A percentile compares a stretch with the other conserved stretches of the same genome.
Conservation (phyloP, 2,329 filamentous ascomycete genomes). For the Cladosporium sp. region DNA sequence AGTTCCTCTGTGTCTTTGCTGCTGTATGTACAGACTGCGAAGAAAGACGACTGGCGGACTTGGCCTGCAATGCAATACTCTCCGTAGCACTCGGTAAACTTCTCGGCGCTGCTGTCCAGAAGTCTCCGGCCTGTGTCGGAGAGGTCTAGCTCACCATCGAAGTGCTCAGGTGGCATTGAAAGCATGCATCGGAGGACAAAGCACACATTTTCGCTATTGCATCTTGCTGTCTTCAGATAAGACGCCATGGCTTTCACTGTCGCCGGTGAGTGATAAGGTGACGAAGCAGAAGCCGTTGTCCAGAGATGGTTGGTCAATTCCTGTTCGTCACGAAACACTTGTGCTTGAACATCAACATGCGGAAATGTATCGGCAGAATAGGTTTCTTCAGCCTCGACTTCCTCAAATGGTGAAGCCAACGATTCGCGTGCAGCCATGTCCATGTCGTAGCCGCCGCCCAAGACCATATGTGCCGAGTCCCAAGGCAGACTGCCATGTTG, state of each 20-base stretch:
- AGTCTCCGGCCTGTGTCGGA: neutral
- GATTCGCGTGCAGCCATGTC: neutral
- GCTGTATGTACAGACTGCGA: conserved; percentile 3
- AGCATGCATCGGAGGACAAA: conserved; percentile 1
- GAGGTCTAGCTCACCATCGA: neutral
- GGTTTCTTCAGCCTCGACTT: conserved; percentile 1
- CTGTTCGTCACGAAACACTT: neutral
- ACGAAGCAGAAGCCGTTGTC: neutral
- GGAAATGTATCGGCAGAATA: conserved; percentile 2
- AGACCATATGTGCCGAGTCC: neutral
- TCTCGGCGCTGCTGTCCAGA: neutral
- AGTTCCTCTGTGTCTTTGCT: neutral
- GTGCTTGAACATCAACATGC: conserved; percentile 1
- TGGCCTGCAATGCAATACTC: conserved; percentile 5
- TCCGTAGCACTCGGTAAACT: conserved; percentile 2
- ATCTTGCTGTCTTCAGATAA: neutral
- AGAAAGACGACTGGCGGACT: neutral
- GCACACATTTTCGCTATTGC: neutral
- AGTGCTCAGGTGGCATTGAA: conserved; percentile 1
- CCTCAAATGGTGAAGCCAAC: conserved; percentile 3
- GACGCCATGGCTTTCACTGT: neutral
- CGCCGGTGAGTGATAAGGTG: neutral
- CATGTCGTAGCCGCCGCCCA: conserved; percentile 6
- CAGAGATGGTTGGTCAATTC: neutral
- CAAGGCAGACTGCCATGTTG: conserved; percentile 7